Evolutionary conservation across 148 eudicot genomes (phyloP), one percentile per base, ranked within the genome.

Genomic region (Chenopodium album): DNA sequence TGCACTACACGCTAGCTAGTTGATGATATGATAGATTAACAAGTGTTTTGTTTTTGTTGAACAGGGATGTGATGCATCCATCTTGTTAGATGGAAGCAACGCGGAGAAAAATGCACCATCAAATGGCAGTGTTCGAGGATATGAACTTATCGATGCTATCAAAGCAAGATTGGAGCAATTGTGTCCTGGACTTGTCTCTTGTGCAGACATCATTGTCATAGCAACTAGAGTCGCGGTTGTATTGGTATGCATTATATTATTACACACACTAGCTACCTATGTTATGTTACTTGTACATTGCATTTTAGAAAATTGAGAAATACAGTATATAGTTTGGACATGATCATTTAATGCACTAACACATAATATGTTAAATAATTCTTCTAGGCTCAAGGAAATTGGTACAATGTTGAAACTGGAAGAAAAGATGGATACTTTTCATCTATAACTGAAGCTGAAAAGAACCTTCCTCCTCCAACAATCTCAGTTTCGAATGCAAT

Each of bases 41-140:
- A 48, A 50, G 16, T 50, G 3, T 1, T 31, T 44, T 23, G 0
- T 32, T 41, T 62, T 26, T 62, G n/a, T 62, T 8, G 26, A 16
- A 34, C 4, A 90, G 92, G 92, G 92, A 3, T 90, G 92, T 70
- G 92, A 90, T 82, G 90, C 85, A 66, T 88, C 90, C 23, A 75
- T 90, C 17, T 80, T 90, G 52, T 76, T 90, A 7, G 90, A 88
- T 64, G 92, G 92, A 37, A 62, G 26, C 66, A 20, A 1, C 11
- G 28, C n/a, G 2, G 91, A 88, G 85, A 86, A 86, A 71, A 79
- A 79, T 7, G 85, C 88, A 22, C 11, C 7, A 0, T 70, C 87
- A 6, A 87, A 87, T 78, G 44, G n/a, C 0, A 80, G 88, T n/a
- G 82, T 89, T 10, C 54, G 88, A 31, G 91, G 88, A 1, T 89